A percentile compares a stretch with the other conserved stretches of the same genome.
phyloP scores from a whole-genome alignment of 225 moss, liverwort and hornwort genomes.

The Bryoerythrophyllum caledonicum region DNA sequence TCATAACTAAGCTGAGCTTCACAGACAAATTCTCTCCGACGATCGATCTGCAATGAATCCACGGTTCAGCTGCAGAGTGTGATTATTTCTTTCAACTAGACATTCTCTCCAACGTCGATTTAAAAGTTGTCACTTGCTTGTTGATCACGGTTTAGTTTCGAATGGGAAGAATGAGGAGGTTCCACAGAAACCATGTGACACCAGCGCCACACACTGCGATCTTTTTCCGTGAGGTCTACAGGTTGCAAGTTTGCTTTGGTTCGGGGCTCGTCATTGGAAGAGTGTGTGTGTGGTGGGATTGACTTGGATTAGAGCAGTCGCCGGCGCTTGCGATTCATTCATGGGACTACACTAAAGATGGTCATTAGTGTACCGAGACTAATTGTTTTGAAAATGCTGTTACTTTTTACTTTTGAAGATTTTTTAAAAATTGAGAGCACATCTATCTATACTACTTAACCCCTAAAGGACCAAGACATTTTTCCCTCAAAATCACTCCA shows the following conservation, averaged over 20 bases:
- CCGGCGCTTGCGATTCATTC: not conserved
- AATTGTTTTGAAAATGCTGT: no score
- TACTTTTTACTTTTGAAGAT: no score
- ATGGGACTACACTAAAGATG: no score
- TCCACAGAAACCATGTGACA: not conserved
- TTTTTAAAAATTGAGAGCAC: no score
- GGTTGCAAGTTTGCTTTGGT: not conserved
- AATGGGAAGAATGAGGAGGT: not conserved
- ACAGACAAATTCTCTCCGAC: not conserved
- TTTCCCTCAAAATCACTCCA: no score
- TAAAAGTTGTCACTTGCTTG: not conserved
- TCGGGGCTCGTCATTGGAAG: not conserved
- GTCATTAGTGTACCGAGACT: no score
- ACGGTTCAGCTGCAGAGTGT: not conserved
- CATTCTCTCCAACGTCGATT: not conserved
- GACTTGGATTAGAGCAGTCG: not conserved
- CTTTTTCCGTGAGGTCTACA: not conserved
- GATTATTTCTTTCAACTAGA: not conserved
- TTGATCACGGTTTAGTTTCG: no score
- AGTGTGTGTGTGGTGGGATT: not conserved
- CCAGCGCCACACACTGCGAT: slow-evolving; percentile 13
- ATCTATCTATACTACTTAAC: no score
- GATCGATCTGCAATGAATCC: not conserved
- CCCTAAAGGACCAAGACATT: no score
- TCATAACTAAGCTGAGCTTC: not conserved